These are phyloP conservation scores for Hortiboletus flavorubellus DNA, from an alignment of 768 basidiomycete genomes.

Conservation along the genomic window DNA sequence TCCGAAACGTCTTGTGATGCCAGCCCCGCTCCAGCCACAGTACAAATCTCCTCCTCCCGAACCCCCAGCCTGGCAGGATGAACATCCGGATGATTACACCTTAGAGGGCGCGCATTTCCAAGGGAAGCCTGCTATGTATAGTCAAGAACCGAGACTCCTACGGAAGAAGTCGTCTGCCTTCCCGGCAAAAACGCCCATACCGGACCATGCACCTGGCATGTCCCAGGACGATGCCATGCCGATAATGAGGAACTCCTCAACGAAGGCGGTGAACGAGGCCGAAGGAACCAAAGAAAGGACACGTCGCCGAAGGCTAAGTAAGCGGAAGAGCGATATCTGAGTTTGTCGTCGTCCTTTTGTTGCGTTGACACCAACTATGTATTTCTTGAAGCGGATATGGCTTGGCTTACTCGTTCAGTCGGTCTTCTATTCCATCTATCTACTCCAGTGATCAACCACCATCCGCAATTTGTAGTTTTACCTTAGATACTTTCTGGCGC, in stretches of 20 bases:
- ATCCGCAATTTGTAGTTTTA: conserved; percentile 12
- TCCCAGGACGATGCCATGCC: conserved; percentile 10
- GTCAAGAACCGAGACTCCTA: conserved; percentile 16
- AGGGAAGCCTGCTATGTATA: conserved; percentile 8
- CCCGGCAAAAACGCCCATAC: conserved; percentile 26
- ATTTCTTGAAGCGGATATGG: conserved; percentile 20
- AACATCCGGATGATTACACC: conserved; percentile 3
- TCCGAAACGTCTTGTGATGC: conserved; percentile 73
- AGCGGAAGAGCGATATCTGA: conserved; percentile 30
- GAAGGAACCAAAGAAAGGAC: conserved; percentile 22
- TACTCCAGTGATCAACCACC: conserved; percentile 1
- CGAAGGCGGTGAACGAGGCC: conserved; percentile 14
- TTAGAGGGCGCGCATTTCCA: neutral
- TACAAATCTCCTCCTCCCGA: conserved; percentile 8
- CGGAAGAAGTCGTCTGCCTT: conserved; percentile 26
- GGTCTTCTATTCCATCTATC: conserved; percentile 19
- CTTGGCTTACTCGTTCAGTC: conserved; percentile 14
- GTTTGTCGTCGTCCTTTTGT: conserved; percentile 11
- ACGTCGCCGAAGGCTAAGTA: conserved; percentile 33
- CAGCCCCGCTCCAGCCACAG: conserved; percentile 52
- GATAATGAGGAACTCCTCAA: conserved; percentile 3
- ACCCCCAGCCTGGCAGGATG: conserved; percentile 3
- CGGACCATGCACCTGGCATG: conserved; percentile 17
- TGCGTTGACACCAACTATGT: conserved; percentile 10
- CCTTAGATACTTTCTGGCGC: conserved; percentile 8